Base-by-base conservation (phyloP, 2,329 filamentous ascomycete genomes). In the Arthrobotrys sinensis region DNA sequence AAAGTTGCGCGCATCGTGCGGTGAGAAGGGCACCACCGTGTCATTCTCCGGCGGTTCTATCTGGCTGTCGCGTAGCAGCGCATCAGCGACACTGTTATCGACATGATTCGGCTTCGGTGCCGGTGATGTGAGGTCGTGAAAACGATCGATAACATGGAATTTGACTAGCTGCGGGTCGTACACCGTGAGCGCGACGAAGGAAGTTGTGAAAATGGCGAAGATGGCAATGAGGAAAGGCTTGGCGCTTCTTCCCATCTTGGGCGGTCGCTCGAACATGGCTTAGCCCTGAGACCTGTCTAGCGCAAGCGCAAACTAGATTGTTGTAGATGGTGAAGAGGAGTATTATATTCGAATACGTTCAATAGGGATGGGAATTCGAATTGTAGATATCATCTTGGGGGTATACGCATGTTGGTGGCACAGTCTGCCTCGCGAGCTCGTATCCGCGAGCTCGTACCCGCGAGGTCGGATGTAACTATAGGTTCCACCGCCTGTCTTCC, bases 1-100 rank as follows among this genome's bases (percentile, higher is more conserved):
- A 6, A 79, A 70, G 43, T 79, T 79, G 6, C 43, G 62, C 14
- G 52, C 71, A 67, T 80, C 71, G 36, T 72, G 57, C 5, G 46
- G 34, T 14, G 68, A 65, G 36, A 72, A 72, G 10, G 68, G 68
- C 4, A 36, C 5, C 11, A 48, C 24, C 1, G 68, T 64, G n/a
- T 72, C 48, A 14, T 72, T 65, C 57, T 7, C 57, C 32, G 36
- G 10, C 12, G 68, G 1, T 16, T 55, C 10, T 1, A 48, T 57
- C 21, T 65, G 32, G 24, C 28, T 21, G 8, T 57, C 57, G 46
- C 24, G 55, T 3, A 64, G 6, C 21, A 52, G 19, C 1, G 4
- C 45, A 19, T 70, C 45, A 16, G 63, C 12, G 28, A 48, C 48
- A 43, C 14, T 11, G 53, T 52, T 63, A 28, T 43, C 53, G 28